Conservation (phyloP, 2,329 filamentous ascomycete genomes). For the Xylogone sp. region DNA sequence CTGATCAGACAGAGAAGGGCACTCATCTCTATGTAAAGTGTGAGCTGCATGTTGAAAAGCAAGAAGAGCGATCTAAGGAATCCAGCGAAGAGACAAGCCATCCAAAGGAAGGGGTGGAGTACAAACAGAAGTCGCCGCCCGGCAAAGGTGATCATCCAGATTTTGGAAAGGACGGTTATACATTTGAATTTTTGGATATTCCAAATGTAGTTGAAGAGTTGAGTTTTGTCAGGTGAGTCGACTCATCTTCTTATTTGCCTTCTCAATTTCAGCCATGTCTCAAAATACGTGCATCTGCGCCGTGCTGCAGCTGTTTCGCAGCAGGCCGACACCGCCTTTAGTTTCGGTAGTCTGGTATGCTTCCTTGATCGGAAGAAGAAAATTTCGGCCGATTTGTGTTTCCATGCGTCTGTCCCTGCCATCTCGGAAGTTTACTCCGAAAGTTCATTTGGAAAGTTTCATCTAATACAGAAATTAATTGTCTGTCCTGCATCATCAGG, state of each 20-base stretch:
- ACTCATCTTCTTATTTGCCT: neutral
- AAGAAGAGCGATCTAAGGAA: constrained; percentile 30
- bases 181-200: constrained; percentile 56
- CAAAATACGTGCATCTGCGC: neutral
- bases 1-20: constrained; percentile 39
- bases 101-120: constrained; percentile 48
- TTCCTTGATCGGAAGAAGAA: neutral
- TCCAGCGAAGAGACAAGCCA: constrained; percentile 40
- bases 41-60: constrained; percentile 74
- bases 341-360: neutral
- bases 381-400: neutral
- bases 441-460: neutral
- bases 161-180: constrained; percentile 50
- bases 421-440: neutral
- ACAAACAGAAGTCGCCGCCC: constrained; percentile 55
- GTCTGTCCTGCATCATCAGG: neutral
- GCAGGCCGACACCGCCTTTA: neutral
- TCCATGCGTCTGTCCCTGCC: too few species aligned
- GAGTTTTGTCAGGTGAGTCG: constrained; percentile 67
- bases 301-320: neutral
- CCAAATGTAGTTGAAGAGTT: constrained; percentile 61
- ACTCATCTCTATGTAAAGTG: constrained; percentile 76
- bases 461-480: neutral
- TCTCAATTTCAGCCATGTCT: neutral
- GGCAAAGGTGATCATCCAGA: constrained; percentile 58